Evolutionary conservation across 108 stramenopile species (phyloP).

Genomic region (Tribonema minus): DNA sequence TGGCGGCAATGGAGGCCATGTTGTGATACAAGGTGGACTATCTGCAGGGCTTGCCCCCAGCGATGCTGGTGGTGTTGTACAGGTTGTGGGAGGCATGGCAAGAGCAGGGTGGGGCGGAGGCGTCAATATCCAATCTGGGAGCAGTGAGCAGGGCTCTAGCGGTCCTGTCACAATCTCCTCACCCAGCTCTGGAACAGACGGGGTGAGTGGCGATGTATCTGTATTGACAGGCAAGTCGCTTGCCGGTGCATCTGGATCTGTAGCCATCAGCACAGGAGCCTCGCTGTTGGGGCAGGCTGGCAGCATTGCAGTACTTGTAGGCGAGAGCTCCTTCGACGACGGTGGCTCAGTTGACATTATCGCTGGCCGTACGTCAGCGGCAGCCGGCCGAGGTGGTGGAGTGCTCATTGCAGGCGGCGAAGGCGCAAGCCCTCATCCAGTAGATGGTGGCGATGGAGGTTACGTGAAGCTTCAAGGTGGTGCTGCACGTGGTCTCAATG

Average conservation of each 20-base stretch:
- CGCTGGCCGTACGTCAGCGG: constrained; percentile 32
- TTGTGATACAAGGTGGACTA: constrained; percentile 34
- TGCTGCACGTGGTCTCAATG: constrained; percentile 6
- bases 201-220: constrained; percentile 30
- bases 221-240: constrained; percentile 28
- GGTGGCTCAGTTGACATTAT: constrained; percentile 34
- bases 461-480: constrained; percentile 49
- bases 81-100: constrained; percentile 38
- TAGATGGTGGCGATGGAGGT: constrained; percentile 67
- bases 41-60: constrained; percentile 11
- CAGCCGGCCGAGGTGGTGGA: constrained; percentile 1
- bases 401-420: constrained; percentile 29
- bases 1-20: constrained; percentile 49
- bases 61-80: constrained; percentile 41
- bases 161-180: constrained; percentile 37
- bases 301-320: constrained; percentile 28
- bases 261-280: constrained; percentile 35
- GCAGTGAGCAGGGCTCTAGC: constrained; percentile 9
- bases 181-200: constrained; percentile 18
- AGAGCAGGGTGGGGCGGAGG: constrained; percentile 39
- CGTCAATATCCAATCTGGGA: constrained; percentile 42
- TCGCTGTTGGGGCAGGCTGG: constrained; percentile 22
- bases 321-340: constrained; percentile 42
- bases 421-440: constrained; percentile 44
- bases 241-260: constrained; percentile 15